A percentile compares a stretch with the other conserved stretches of the same genome.
Conservation (phyloP, 2,329 filamentous ascomycete species). For the Colletotrichum ledebouriae region DNA sequence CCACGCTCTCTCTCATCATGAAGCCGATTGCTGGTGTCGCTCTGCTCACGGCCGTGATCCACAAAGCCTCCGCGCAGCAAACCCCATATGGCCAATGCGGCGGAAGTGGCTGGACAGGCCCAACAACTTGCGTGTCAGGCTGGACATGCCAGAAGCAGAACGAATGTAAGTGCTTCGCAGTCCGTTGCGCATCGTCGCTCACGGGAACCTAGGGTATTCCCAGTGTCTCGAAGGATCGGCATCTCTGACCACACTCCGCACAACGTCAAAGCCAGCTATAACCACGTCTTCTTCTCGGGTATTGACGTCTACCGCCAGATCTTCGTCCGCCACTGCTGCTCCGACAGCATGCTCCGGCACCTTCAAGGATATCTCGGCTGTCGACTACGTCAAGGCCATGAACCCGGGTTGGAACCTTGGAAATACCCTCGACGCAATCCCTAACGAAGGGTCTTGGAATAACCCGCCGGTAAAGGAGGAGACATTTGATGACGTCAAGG, state of each 20-base stretch:
- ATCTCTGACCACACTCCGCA: constrained; percentile 16
- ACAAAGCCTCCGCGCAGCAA: background rate
- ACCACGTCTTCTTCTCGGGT: background rate
- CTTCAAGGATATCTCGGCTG: constrained; percentile 61
- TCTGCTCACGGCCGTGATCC: constrained; percentile 19
- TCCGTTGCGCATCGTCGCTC: background rate
- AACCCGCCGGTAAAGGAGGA: constrained; percentile 63
- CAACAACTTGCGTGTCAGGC: constrained; percentile 34
- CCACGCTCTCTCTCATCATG: background rate
- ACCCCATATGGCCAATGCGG: constrained; percentile 40
- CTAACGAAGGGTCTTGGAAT: constrained; percentile 69
- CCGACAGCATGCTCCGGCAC: constrained; percentile 52
- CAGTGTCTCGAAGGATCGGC: constrained; percentile 37
- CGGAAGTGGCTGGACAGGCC: constrained; percentile 34
- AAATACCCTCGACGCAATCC: constrained; percentile 64
- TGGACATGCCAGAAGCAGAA: constrained; percentile 35
- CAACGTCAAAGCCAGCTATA: constrained; percentile 5
- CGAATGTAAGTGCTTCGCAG: constrained; percentile 13
- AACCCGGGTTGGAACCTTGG: constrained; percentile 73
- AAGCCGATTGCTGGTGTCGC: background rate
- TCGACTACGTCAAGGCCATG: constrained; percentile 60
- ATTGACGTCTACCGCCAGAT: constrained; percentile 10
- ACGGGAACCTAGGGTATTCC: constrained; percentile 28
- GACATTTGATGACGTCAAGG: constrained; percentile 66
- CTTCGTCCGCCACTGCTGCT: constrained; percentile 22